Percentiles rank a stretch among this genome's conserved stretches.
phyloP scores from a whole-genome alignment of 164 flowering plant genomes.

The Hamamelis virginiana region DNA sequence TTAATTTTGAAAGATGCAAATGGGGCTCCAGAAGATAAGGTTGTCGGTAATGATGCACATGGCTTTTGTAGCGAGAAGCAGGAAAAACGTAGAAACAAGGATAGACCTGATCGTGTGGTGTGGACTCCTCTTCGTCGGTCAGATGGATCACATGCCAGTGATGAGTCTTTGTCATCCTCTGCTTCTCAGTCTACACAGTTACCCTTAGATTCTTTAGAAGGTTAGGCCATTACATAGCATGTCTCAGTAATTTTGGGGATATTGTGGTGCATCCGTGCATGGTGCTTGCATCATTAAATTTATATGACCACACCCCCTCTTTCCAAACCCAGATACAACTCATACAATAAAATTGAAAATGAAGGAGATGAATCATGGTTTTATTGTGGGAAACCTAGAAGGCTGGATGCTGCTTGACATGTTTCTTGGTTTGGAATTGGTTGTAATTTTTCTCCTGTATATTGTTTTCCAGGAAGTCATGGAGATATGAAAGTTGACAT shows the following conservation, averaged over 20 bases:
- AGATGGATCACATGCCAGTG: constrained; percentile 63
- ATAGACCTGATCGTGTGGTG: constrained; percentile 80
- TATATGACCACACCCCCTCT: neutral
- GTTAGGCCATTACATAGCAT: constrained; percentile 20
- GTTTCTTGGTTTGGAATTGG: neutral
- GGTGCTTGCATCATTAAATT: neutral
- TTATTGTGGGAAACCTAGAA: neutral
- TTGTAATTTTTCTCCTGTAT: neutral
- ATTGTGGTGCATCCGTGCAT: neutral
- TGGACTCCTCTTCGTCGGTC: constrained; percentile 84
- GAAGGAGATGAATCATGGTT: neutral
- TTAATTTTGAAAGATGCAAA: constrained; percentile 39
- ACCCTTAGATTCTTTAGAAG: constrained; percentile 50
- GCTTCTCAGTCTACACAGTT: constrained; percentile 39
- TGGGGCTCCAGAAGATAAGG: constrained; percentile 49
- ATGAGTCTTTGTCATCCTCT: constrained; percentile 58
- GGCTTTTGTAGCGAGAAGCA: constrained; percentile 47
- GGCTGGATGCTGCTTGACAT: neutral
- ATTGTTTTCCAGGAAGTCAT: constrained; percentile 19
- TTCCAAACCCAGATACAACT: neutral
- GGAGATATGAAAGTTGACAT: constrained; percentile 43
- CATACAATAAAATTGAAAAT: neutral
- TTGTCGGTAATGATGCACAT: constrained; percentile 37
- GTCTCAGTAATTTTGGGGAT: neutral
- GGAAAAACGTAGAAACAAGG: constrained; percentile 71